Percentiles rank a stretch among this genome's conserved stretches.
These are phyloP conservation scores for Curvularia eragrostidis DNA, from an alignment of 2,329 filamentous ascomycete genomes.

Conservation along the genomic window DNA sequence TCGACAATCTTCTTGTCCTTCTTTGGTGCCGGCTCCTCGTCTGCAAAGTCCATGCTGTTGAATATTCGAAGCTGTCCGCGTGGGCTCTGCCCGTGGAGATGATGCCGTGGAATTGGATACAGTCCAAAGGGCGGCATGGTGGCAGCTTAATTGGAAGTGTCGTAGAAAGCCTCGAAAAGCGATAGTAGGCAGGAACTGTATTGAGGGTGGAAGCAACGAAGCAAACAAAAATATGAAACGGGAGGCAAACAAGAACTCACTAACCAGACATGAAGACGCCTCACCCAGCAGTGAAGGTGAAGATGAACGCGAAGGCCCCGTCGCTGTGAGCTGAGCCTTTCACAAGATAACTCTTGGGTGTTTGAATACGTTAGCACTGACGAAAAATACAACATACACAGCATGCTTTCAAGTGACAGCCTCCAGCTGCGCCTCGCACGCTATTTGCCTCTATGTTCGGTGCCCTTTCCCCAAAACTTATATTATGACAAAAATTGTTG, in stretches of 20 bases:
- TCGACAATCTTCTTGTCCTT: background rate
- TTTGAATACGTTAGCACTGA: too few species aligned
- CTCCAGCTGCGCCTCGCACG: too few species aligned
- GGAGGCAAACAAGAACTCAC: background rate
- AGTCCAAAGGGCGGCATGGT: slow-evolving; percentile 34
- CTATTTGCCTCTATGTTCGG: too few species aligned
- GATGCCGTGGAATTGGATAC: slow-evolving; percentile 33
- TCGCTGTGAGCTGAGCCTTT: too few species aligned
- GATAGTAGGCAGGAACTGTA: background rate
- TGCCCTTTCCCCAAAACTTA: too few species aligned
- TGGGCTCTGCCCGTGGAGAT: slow-evolving; percentile 19
- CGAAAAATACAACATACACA: too few species aligned
- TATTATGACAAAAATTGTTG: too few species aligned
- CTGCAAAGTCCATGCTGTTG: slow-evolving; percentile 34
- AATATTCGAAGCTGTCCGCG: slow-evolving; percentile 17
- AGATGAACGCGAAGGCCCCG: background rate
- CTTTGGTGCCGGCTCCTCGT: slow-evolving; percentile 4
- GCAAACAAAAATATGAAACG: background rate
- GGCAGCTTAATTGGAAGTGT: background rate
- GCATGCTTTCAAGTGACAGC: too few species aligned
- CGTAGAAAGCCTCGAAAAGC: background rate
- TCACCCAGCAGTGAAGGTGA: background rate
- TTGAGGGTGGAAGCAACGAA: background rate
- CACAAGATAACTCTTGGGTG: too few species aligned
- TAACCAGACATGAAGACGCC: background rate